Evolutionary conservation across 805 yeast species (phyloP), one percentile per base, ranked within the genome.

Genomic region (Yamadazyma akitaensis): DNA sequence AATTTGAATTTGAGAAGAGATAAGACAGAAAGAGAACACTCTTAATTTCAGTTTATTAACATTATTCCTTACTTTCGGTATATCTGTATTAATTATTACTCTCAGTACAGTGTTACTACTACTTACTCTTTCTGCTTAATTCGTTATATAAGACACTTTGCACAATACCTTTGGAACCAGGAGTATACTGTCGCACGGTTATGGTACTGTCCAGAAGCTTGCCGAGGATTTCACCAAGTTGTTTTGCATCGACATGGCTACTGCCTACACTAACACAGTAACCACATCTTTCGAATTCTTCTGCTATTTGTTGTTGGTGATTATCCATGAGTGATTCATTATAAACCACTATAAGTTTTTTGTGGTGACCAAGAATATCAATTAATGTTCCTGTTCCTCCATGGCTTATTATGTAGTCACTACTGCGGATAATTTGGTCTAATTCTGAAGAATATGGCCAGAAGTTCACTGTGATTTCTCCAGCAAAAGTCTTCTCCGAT

Each of bases 311-410:
- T 14, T 65, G 52, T 61, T 91, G 97, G 61, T 91, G 97, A 60
- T 90, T 88, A 60, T 88, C 88, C 88, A 88, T 86, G n/a, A 94
- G 73, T 5, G 62, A 54, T 10, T 76, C 75, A 61, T 92, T 92
- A 8, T 82, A 78, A 25, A 89, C 84, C 6, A 86, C 90, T 0
- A 91, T 67, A 46, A 89, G 65, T 19, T 76, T 79, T 58, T 80
- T 83, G 1, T 64, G 44, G 25, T 58, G 58, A 18, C 94, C 72
- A 32, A 89, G 63, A 0, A 87, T 75, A 57, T 92, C 99, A 24
- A 94, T 63, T 7, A 92, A 86, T 0, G 97, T 88, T 2, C 99
- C 99, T 0, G 98, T 88, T 1, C 85, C 85, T 0, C 96, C 97
- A 61, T 94, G 98, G 0, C 96, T 82, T 11, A 94, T 75, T 10